phyloP scores from a whole-genome alignment of 495 filamentous ascomycete species.

The Neurospora intermedia region DNA sequence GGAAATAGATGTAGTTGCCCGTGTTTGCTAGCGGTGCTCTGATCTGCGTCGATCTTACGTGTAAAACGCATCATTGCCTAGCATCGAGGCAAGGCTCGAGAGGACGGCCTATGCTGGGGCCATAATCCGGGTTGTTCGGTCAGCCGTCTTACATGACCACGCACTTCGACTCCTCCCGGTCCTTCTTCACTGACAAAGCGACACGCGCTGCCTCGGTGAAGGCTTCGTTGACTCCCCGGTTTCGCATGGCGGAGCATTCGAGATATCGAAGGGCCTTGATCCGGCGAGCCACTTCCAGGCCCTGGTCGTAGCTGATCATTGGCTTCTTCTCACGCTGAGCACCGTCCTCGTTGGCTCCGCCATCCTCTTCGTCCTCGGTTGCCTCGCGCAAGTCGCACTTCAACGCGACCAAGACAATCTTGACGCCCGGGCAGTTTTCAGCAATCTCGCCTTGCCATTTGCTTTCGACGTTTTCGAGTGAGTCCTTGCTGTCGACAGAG shows the following conservation, averaged over 20 bases:
- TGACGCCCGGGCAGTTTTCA: constrained; percentile 91
- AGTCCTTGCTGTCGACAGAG: constrained; percentile 89
- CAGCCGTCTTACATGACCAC: constrained; percentile 38
- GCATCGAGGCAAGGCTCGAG: background rate
- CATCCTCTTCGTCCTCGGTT: constrained; percentile 41
- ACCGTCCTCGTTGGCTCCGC: constrained; percentile 26
- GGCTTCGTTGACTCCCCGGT: constrained; percentile 93
- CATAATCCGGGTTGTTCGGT: background rate
- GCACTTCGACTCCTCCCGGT: constrained; percentile 45
- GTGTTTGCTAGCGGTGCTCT: background rate
- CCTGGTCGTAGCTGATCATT: constrained; percentile 86
- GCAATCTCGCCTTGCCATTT: constrained; percentile 98
- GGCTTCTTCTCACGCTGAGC: constrained; percentile 49
- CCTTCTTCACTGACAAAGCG: constrained; percentile 77
- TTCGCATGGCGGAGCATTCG: constrained; percentile 97
- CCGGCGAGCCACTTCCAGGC: constrained; percentile 81
- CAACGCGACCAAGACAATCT: constrained; percentile 87
- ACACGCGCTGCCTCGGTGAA: constrained; percentile 97
- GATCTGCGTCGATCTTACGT: background rate
- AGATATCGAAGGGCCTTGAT: constrained; percentile 86
- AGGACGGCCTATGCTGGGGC: background rate
- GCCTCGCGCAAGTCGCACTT: constrained; percentile 90
- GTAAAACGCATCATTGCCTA: background rate
- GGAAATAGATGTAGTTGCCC: background rate
- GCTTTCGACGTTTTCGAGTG: constrained; percentile 92